Evolutionary conservation across 163 green algal species (phyloP).

Genomic region (Scenedesmus sp.): DNA sequence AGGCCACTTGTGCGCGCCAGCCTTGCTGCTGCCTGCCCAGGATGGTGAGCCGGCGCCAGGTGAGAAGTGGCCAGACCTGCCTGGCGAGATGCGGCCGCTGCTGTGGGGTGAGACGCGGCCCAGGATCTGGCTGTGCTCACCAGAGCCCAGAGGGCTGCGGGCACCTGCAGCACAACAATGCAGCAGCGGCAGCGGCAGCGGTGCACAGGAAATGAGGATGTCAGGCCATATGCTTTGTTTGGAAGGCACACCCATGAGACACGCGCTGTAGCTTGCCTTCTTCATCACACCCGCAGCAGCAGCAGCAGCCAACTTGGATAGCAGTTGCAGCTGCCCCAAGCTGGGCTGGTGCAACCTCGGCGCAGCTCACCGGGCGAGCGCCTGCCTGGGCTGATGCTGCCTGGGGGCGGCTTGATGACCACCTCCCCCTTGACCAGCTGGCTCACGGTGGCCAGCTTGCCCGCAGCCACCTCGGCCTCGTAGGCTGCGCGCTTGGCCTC

Average conservation of each 20-base stretch:
- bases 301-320: neutral
- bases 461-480: slow-evolving; percentile 29
- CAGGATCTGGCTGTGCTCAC: slow-evolving; percentile 30
- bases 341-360: neutral
- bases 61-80: neutral
- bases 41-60: slow-evolving; percentile 12
- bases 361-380: slow-evolving; percentile 11
- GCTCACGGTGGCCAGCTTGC: slow-evolving; percentile 36
- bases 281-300: too few species aligned
- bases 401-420: slow-evolving; percentile 29
- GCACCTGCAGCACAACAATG: neutral
- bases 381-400: slow-evolving; percentile 44
- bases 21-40: slow-evolving; percentile 2
- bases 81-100: slow-evolving; percentile 3
- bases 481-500: slow-evolving; percentile 13
- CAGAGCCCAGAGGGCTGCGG: slow-evolving; percentile 9
- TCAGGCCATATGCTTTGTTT: neutral
- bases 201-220: neutral
- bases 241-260: neutral
- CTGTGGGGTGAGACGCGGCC: slow-evolving; percentile 8
- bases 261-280: too few species aligned
- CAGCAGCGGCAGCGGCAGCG: neutral
- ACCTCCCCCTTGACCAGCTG: slow-evolving; percentile 45
- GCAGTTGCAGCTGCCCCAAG: neutral
- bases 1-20: slow-evolving; percentile 15